These are phyloP conservation scores for Boletus rubropictus DNA, from an alignment of 768 basidiomycete genomes.

Conservation along the genomic window DNA sequence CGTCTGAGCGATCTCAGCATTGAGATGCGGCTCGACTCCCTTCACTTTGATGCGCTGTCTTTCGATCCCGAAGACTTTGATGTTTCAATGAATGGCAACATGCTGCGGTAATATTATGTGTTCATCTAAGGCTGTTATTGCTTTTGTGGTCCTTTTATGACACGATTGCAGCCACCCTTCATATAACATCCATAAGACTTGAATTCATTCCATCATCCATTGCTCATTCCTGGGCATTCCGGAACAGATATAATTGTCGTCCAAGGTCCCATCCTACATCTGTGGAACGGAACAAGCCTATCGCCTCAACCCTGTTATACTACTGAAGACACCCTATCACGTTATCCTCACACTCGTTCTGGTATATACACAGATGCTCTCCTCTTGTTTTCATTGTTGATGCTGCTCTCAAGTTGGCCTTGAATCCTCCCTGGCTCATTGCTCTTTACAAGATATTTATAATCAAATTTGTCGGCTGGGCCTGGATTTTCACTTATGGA, in stretches of 20 bases:
- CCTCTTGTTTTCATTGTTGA: slow-evolving; percentile 11
- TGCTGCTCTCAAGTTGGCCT: slow-evolving; percentile 3
- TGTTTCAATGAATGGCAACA: slow-evolving; percentile 18
- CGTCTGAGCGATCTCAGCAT: slow-evolving; percentile 40
- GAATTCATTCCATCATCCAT: slow-evolving; percentile 3
- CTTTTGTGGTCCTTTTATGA: slow-evolving; percentile 1
- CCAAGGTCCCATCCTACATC: background rate
- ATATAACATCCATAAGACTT: slow-evolving; percentile 7
- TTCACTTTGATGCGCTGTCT: slow-evolving; percentile 67
- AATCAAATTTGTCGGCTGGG: slow-evolving; percentile 12
- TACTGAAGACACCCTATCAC: slow-evolving; percentile 10
- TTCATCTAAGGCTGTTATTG: background rate
- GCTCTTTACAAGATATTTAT: background rate
- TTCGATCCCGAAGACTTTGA: slow-evolving; percentile 58
- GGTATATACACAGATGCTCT: slow-evolving; percentile 12
- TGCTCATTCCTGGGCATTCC: background rate
- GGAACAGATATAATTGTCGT: background rate
- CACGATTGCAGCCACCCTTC: background rate
- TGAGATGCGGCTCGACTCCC: slow-evolving; percentile 66
- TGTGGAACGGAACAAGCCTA: slow-evolving; percentile 3
- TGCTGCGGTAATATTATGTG: slow-evolving; percentile 10
- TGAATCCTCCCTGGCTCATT: slow-evolving; percentile 1
- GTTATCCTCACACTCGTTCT: slow-evolving; percentile 11
- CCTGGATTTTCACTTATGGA: slow-evolving; percentile 1
- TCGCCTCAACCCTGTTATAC: background rate